Conservation (phyloP, 2,329 filamentous ascomycete species). For the Onygena corvina region DNA sequence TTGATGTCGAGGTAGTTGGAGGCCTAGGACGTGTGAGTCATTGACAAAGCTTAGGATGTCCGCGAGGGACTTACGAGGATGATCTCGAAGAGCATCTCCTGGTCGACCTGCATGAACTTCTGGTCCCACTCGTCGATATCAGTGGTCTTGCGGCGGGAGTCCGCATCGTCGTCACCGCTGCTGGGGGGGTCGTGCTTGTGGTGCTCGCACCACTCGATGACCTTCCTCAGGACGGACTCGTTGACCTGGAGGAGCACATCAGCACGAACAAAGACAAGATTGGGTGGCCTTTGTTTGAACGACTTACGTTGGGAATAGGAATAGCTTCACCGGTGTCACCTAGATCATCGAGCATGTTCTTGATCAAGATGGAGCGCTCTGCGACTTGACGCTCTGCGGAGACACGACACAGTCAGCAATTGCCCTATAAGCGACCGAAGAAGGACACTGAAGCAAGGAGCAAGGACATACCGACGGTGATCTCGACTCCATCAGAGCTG, state of each 20-base stretch:
- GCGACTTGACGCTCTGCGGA: constrained; percentile 64
- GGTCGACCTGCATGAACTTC: constrained; percentile 99
- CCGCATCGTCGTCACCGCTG: constrained; percentile 74
- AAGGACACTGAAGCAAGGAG: too few species aligned
- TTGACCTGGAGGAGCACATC: constrained; percentile 51
- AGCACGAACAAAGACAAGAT: not conserved
- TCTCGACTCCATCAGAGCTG: constrained; percentile 40
- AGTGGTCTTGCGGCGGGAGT: constrained; percentile 93
- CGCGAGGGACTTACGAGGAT: constrained; percentile 66
- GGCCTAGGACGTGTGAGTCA: constrained; percentile 46
- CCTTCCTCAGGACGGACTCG: constrained; percentile 85
- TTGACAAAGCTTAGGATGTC: too few species aligned
- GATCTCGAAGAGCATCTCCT: constrained; percentile 99
- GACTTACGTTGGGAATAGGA: constrained; percentile 53
- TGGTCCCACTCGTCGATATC: constrained; percentile 99
- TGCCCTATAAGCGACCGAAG: constrained; percentile 4
- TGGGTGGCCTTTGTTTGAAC: constrained; percentile 6
- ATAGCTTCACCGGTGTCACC: constrained; percentile 52
- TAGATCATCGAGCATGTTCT: constrained; percentile 95
- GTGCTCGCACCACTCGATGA: constrained; percentile 95
- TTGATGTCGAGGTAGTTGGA: constrained; percentile 99
- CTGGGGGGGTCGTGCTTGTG: constrained; percentile 82
- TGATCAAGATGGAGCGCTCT: constrained; percentile 87
- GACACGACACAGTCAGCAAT: constrained; percentile 27
- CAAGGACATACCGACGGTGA: constrained; percentile 40